Evolutionary conservation across 306 rosid species (phyloP), one percentile per base, ranked within the genome.

Genomic region (Rosa chinensis): DNA sequence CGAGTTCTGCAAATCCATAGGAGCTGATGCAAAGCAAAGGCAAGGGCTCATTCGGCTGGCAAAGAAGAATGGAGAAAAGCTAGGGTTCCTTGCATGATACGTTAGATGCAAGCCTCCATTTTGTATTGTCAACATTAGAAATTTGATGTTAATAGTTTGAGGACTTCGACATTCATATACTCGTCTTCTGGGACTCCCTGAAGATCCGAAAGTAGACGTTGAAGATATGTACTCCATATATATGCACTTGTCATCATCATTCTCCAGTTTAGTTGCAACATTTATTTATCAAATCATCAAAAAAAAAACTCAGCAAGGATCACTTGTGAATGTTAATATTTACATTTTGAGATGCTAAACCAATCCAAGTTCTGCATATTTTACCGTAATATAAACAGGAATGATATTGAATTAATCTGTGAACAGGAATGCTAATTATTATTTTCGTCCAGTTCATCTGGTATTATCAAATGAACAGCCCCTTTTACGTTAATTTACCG

Each of bases 11-110:
- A 96, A 96, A 88, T 90, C 98, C 80, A 91, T 91, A 76, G 99
- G 99, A 73, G 98, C 99, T 62, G 99, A 96, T 82, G 91, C 93
- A 71, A 96, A 96, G 71, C 99, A 96, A 89, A 91, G 99, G 84
- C 99, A 96, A 87, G 99, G 99, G 50, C 77, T 96, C 39, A 96
- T 96, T 70, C 89, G 98, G 81, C 82, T 96, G 93, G 99, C 98
- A 58, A 96, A 96, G 92, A 96, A 93, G 89, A 96, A 96, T 55
- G 99, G 99, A 72, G 99, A 96, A 77, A 86, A 82, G 89, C 96
- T 96, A 49, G 99, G 99, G 16, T 96, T 96, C 82, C 99, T 96
- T 84, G 98, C 99, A 56, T 93, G 86, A 89, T 39, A 59, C 71
- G 43, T 59, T 63, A 76, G 20, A 81, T 76, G 80, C 47, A 78